Percentiles rank a stretch among this genome's conserved stretches.
phyloP scores from a whole-genome alignment of 164 flowering plant species.

The Santalum album region DNA sequence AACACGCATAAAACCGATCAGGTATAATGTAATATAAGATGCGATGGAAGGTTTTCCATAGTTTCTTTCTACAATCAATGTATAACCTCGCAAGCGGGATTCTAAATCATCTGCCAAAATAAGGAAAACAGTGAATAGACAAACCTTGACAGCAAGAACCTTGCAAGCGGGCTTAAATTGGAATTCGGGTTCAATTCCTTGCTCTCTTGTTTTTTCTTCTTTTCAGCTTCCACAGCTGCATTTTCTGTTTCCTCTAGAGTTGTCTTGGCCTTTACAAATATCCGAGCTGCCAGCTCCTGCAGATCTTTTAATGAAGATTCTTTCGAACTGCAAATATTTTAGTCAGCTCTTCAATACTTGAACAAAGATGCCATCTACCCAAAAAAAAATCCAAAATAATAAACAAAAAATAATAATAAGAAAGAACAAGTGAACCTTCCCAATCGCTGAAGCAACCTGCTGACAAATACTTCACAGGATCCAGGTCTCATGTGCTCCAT shows the following conservation, averaged over 20 bases:
- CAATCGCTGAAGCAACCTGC: conserved; percentile 61
- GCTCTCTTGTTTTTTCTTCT: conserved; percentile 41
- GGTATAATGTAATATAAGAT: too few relatives aligned
- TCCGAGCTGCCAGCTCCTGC: conserved; percentile 54
- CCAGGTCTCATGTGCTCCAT: conserved; percentile 73
- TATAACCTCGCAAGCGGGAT: background rate
- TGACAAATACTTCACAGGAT: conserved; percentile 61
- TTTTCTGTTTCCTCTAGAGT: conserved; percentile 21
- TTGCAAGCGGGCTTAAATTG: conserved; percentile 77
- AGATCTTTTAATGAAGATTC: conserved; percentile 70
- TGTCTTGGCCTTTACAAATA: conserved; percentile 37
- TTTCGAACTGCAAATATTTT: conserved; percentile 49
- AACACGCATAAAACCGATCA: too few relatives aligned
- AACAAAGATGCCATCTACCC: conserved; percentile 1
- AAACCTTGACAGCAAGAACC: conserved; percentile 82
- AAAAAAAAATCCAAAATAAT: background rate
- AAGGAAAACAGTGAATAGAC: conserved; percentile 9
- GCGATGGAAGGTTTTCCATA: too few relatives aligned
- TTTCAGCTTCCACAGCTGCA: conserved; percentile 32
- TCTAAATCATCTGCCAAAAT: background rate
- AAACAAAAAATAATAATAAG: background rate
- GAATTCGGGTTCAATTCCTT: conserved; percentile 45
- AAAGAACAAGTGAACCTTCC: conserved; percentile 52
- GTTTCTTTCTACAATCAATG: too few relatives aligned
- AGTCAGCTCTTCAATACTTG: background rate